Percentiles rank a stretch among this genome's conserved stretches.
These are phyloP conservation scores for Pseudogymnoascus sp. DNA, from an alignment of 2,329 filamentous ascomycete genomes.

Conservation along the genomic window DNA sequence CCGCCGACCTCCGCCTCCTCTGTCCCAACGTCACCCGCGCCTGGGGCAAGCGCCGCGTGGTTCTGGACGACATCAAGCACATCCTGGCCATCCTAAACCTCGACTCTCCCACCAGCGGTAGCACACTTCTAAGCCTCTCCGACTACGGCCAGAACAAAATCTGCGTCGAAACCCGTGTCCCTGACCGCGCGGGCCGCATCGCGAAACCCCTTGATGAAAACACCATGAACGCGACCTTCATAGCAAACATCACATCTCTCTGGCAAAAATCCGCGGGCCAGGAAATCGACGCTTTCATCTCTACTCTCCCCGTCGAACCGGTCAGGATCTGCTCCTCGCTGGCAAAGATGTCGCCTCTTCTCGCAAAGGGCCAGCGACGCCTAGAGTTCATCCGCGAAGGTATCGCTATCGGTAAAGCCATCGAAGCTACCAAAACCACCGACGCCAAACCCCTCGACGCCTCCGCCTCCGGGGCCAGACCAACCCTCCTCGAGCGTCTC, in stretches of 20 bases:
- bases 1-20: conserved; percentile 54
- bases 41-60: conserved; percentile 65
- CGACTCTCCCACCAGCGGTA: conserved; percentile 11
- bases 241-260: conserved; percentile 38
- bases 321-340: conserved; percentile 44
- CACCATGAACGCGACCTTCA: conserved; percentile 46
- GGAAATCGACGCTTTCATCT: conserved; percentile 38
- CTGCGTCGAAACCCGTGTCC: conserved; percentile 45
- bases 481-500: conserved; percentile 67
- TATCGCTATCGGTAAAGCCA: conserved; percentile 33
- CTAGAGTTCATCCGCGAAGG: conserved; percentile 60
- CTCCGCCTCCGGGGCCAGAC: conserved; percentile 35
- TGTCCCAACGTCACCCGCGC: conserved; percentile 54
- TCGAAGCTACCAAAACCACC: conserved; percentile 23
- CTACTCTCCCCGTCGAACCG: conserved; percentile 45
- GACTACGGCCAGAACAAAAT: conserved; percentile 47
- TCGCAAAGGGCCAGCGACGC: conserved; percentile 58
- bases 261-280: conserved; percentile 30
- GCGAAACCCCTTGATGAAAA: conserved; percentile 39
- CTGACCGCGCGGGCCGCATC: conserved; percentile 20
- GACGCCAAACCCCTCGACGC: conserved; percentile 11
- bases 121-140: conserved; percentile 34
- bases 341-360: conserved; percentile 44
- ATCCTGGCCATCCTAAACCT: conserved; percentile 53
- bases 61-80: conserved; percentile 54